phyloP scores from a whole-genome alignment of 352 stramenopile genomes.

The Phytophthora ramorum region DNA sequence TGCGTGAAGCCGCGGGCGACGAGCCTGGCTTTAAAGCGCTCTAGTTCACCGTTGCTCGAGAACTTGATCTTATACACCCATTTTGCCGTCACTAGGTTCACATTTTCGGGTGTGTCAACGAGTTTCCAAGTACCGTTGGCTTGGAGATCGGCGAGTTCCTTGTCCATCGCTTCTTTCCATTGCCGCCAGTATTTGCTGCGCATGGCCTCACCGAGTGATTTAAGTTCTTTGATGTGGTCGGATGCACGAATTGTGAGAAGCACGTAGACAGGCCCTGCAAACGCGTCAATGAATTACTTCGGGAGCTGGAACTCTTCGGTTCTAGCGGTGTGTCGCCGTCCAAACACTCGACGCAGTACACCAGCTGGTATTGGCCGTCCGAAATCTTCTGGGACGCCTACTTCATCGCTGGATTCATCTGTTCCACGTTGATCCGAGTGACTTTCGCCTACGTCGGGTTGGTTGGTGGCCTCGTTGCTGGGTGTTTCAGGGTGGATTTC shows the following conservation, averaged over 20 bases:
- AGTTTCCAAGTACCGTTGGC: not conserved
- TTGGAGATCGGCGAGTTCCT: not conserved
- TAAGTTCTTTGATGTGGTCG: not conserved
- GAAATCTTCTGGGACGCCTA: not conserved
- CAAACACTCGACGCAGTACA: not conserved
- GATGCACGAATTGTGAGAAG: not conserved
- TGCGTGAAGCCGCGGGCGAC: not conserved
- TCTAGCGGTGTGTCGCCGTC: too few relatives aligned
- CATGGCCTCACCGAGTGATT: not conserved
- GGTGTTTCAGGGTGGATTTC: not conserved
- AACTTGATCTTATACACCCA: slow-evolving; percentile 1
- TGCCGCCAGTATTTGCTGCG: not conserved
- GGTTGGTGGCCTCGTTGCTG: too few relatives aligned
- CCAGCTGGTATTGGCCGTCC: not conserved
- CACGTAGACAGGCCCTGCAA: not conserved
- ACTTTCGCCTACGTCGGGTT: too few relatives aligned
- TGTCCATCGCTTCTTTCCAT: not conserved
- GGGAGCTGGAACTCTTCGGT: not conserved
- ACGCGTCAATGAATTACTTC: not conserved
- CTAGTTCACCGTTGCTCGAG: not conserved
- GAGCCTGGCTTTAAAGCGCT: not conserved
- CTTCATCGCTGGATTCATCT: too few relatives aligned
- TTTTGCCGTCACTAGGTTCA: not conserved
- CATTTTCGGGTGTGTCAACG: not conserved
- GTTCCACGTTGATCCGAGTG: too few relatives aligned